phyloP scores from a whole-genome alignment of 352 stramenopile genomes.

The Globisporangium nagaii region DNA sequence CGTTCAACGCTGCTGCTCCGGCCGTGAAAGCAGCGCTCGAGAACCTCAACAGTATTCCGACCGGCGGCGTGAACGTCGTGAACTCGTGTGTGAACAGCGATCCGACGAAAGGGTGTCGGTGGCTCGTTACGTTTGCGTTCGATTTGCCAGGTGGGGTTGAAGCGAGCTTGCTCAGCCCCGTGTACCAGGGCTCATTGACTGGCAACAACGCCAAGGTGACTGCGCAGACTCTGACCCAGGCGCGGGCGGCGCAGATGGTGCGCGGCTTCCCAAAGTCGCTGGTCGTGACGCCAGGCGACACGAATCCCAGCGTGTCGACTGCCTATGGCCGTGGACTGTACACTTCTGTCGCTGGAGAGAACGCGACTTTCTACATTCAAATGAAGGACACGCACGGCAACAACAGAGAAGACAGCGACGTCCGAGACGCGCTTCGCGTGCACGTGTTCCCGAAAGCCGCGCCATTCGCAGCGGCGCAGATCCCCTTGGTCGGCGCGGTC shows the following conservation, averaged over 20 bases:
- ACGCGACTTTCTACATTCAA: slow-evolving; percentile 63
- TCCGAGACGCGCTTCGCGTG: slow-evolving; percentile 27
- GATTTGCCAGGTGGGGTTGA: slow-evolving; percentile 5
- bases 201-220: slow-evolving; percentile 59
- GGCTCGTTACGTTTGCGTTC: slow-evolving; percentile 58
- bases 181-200: slow-evolving; percentile 54
- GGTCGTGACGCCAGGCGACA: slow-evolving; percentile 34
- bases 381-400: slow-evolving; percentile 84
- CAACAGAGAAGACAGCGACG: slow-evolving; percentile 45
- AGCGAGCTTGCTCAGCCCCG: slow-evolving; percentile 18
- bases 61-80: slow-evolving; percentile 22
- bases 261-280: slow-evolving; percentile 68
- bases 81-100: slow-evolving; percentile 32
- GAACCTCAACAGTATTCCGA: slow-evolving; percentile 45
- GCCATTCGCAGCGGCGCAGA: slow-evolving; percentile 16
- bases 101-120: slow-evolving; percentile 53
- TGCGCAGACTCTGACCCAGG: slow-evolving; percentile 26
- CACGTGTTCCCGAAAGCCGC: slow-evolving; percentile 42
- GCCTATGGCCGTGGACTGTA: slow-evolving; percentile 66
- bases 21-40: slow-evolving; percentile 62
- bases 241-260: slow-evolving; percentile 26
- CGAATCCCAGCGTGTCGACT: slow-evolving; percentile 70
- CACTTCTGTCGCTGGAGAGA: slow-evolving; percentile 37
- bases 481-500: slow-evolving; percentile 33
- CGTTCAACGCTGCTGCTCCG: slow-evolving; percentile 32